These are phyloP conservation scores for Rhizophagus prolifer DNA, from an alignment of 192 early-diverging fungal genomes.

Conservation along the genomic window DNA sequence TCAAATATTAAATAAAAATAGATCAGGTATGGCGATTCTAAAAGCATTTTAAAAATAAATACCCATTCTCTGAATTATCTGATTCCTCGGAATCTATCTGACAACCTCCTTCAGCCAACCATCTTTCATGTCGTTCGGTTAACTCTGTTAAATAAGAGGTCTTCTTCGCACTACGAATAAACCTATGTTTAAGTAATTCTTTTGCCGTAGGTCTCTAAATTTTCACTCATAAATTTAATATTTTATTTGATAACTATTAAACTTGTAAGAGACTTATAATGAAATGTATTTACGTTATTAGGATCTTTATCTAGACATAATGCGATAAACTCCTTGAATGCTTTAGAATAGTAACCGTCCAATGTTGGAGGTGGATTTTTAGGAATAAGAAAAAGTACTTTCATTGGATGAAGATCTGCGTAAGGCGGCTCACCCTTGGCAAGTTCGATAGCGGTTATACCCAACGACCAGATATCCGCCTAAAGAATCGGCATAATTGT, in stretches of 20 bases:
- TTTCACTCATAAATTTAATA: background rate
- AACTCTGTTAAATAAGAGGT: slow-evolving; percentile 83
- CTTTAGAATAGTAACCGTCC: slow-evolving; percentile 71
- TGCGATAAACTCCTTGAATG: slow-evolving; percentile 88
- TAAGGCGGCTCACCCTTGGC: slow-evolving; percentile 92
- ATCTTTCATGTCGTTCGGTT: slow-evolving; percentile 80
- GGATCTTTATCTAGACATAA: slow-evolving; percentile 88
- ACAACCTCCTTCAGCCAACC: slow-evolving; percentile 60
- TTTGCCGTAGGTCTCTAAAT: slow-evolving; percentile 82
- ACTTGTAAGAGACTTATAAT: background rate
- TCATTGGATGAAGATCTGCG: slow-evolving; percentile 93
- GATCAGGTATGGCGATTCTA: background rate
- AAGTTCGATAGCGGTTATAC: slow-evolving; percentile 96
- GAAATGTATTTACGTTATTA: slow-evolving; percentile 48
- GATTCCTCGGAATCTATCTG: slow-evolving; percentile 41
- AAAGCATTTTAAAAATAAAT: background rate
- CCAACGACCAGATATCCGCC: slow-evolving; percentile 97
- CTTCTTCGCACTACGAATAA: slow-evolving; percentile 82
- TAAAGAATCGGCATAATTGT: slow-evolving; percentile 30
- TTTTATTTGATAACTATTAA: background rate
- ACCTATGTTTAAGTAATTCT: slow-evolving; percentile 85
- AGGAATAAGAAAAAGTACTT: slow-evolving; percentile 91
- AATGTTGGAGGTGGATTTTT: slow-evolving; percentile 85
- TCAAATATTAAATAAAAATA: background rate
- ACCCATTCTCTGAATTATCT: slow-evolving; percentile 29